phyloP scores from a whole-genome alignment of 805 yeast species.

The Starmerella etchellsii region DNA sequence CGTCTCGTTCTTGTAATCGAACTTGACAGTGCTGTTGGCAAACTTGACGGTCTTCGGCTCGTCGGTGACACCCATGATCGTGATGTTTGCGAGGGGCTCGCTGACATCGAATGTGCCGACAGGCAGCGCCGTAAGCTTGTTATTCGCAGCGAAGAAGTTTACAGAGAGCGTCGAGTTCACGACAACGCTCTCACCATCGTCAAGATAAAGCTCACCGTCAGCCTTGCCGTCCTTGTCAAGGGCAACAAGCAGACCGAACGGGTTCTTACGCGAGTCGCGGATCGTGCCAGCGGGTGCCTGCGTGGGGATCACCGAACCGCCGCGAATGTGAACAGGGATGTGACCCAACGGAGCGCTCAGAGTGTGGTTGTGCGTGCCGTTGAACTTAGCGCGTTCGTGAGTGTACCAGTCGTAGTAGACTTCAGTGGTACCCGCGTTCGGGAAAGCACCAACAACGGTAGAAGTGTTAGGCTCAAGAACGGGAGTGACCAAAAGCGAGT shows the following conservation, averaged over 20 bases:
- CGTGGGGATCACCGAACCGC: neutral
- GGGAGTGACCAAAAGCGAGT: slow-evolving; percentile 1
- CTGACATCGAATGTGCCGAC: neutral
- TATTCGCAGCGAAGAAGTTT: neutral
- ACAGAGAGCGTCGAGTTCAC: neutral
- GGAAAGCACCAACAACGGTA: neutral
- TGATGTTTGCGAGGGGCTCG: neutral
- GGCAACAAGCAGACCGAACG: slow-evolving; percentile 1
- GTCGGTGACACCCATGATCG: neutral
- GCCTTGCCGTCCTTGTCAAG: neutral
- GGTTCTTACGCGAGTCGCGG: neutral
- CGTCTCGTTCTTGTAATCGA: neutral
- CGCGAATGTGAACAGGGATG: slow-evolving; percentile 1
- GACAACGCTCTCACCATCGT: slow-evolving; percentile 1
- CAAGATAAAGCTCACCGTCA: slow-evolving; percentile 1
- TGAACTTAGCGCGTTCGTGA: neutral
- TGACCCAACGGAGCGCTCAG: slow-evolving; percentile 1
- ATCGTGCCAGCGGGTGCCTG: neutral
- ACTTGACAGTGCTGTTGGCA: neutral
- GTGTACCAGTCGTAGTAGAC: slow-evolving; percentile 5
- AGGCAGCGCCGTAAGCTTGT: neutral
- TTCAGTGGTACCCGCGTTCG: neutral
- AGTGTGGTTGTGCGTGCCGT: neutral
- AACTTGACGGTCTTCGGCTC: neutral
- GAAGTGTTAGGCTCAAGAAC: neutral